Conservation (phyloP, 2,329 filamentous ascomycete genomes). For the Colletotrichum liaoningense region DNA sequence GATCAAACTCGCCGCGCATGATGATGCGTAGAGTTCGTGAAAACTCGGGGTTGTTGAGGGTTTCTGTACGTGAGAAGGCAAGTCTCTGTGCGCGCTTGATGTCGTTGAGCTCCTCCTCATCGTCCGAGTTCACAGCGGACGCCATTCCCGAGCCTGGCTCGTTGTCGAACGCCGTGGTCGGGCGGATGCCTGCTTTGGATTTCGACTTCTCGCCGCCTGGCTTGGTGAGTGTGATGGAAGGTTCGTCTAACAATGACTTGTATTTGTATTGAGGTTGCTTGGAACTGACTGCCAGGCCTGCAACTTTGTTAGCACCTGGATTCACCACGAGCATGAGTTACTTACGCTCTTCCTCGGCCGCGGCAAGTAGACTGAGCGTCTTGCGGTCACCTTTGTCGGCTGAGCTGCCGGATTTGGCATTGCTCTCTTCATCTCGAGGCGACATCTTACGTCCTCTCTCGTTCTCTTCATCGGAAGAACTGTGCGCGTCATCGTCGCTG, state of each 20-base stretch:
- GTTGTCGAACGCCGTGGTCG: constrained; percentile 85
- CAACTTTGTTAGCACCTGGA: constrained; percentile 38
- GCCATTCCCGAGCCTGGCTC: constrained; percentile 64
- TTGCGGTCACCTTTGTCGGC: constrained; percentile 53
- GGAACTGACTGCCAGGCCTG: constrained; percentile 65
- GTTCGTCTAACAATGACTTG: constrained; percentile 73
- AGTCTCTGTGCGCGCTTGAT: constrained; percentile 90
- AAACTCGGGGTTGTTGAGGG: constrained; percentile 79
- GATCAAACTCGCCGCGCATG: constrained; percentile 85
- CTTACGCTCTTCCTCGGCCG: constrained; percentile 83
- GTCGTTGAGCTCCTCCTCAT: constrained; percentile 85
- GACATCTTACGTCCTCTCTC: constrained; percentile 69
- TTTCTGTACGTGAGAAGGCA: constrained; percentile 81
- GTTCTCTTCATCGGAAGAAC: constrained; percentile 75
- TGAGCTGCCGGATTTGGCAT: constrained; percentile 47
- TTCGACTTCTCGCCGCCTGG: constrained; percentile 72
- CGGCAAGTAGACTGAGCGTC: constrained; percentile 74
- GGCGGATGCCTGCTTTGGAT: constrained; percentile 75
- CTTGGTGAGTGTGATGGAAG: constrained; percentile 73
- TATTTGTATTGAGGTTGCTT: constrained; percentile 65
- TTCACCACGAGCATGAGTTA: constrained; percentile 36
- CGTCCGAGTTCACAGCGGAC: constrained; percentile 81
- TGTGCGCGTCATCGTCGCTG: constrained; percentile 77
- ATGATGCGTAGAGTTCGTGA: constrained; percentile 91
- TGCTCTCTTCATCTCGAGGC: constrained; percentile 57